Evolutionary conservation across 768 basidiomycete species (phyloP).

Genomic region (Panaeolus cyanescens): DNA sequence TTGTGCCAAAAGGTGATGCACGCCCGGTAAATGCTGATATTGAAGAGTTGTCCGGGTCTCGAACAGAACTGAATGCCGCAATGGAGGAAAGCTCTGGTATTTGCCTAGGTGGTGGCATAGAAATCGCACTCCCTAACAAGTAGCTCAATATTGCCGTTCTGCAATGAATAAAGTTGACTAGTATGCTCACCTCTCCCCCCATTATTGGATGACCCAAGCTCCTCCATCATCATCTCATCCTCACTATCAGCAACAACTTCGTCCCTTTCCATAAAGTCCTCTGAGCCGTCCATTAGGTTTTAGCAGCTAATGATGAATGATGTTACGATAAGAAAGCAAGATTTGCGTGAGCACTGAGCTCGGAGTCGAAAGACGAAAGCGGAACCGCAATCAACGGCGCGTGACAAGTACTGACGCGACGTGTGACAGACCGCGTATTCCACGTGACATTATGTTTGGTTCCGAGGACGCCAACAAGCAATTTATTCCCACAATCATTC

Average conservation of each 20-base stretch:
- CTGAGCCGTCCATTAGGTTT: slow-evolving; percentile 3
- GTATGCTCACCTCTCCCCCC: background rate
- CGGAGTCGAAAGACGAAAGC: background rate
- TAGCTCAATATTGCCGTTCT: background rate
- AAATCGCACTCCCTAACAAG: slow-evolving; percentile 7
- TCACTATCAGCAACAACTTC: slow-evolving; percentile 54
- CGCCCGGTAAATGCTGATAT: slow-evolving; percentile 13
- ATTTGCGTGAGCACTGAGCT: background rate
- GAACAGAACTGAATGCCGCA: slow-evolving; percentile 13
- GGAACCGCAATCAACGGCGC: background rate
- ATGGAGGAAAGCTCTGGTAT: slow-evolving; percentile 14
- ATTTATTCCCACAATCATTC: background rate
- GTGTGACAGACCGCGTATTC: background rate
- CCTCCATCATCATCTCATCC: slow-evolving; percentile 18
- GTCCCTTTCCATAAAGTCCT: slow-evolving; percentile 21
- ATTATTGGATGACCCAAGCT: slow-evolving; percentile 5
- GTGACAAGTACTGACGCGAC: background rate
- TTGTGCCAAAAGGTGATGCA: slow-evolving; percentile 1
- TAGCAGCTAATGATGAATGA: background rate
- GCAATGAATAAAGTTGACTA: background rate
- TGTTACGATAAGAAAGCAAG: background rate
- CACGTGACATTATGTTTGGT: background rate
- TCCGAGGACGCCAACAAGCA: background rate
- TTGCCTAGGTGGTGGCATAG: slow-evolving; percentile 4
- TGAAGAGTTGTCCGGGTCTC: background rate